Conservation (phyloP, 1,139 yeast species). For the Suhomyces kunorum region DNA sequence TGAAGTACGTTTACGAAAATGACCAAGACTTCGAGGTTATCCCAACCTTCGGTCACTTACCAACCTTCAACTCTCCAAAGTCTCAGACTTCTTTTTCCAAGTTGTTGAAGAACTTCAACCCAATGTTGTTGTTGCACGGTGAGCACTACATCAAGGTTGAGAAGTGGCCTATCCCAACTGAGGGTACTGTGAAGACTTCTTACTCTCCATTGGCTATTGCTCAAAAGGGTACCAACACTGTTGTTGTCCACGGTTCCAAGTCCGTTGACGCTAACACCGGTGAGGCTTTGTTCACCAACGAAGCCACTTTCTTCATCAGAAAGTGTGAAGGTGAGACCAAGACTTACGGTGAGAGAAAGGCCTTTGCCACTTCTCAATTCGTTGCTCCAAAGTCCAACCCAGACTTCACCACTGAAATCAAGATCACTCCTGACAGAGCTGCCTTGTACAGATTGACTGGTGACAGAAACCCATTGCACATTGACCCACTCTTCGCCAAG, state of each 20-base stretch:
- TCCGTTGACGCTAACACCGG: conserved; percentile 72
- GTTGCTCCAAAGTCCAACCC: conserved; percentile 67
- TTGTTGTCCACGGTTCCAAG: conserved; percentile 73
- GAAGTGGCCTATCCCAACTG: conserved; percentile 79
- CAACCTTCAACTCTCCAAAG: conserved; percentile 55
- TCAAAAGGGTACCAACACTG: conserved; percentile 88
- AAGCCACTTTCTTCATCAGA: conserved; percentile 83
- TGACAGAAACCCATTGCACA: conserved; percentile 92
- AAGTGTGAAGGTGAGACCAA: conserved; percentile 72
- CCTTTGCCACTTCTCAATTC: conserved; percentile 66
- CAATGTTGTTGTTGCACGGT: conserved; percentile 87
- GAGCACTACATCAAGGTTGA: conserved; percentile 86
- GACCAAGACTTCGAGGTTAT: conserved; percentile 80
- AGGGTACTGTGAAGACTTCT: conserved; percentile 61
- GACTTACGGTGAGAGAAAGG: conserved; percentile 46
- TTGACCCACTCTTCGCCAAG: conserved; percentile 88
- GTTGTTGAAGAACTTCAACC: conserved; percentile 80
- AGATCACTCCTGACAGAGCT: conserved; percentile 76
- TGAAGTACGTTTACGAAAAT: conserved; percentile 79
- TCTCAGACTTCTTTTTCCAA: conserved; percentile 55
- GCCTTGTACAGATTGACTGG: conserved; percentile 90
- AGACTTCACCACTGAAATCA: conserved; percentile 61
- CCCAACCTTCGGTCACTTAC: conserved; percentile 91
- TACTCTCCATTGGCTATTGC: conserved; percentile 70
- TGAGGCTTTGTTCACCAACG: conserved; percentile 73